phyloP scores from a whole-genome alignment of 2,329 filamentous ascomycete species.

The Colletotrichum spinosum region DNA sequence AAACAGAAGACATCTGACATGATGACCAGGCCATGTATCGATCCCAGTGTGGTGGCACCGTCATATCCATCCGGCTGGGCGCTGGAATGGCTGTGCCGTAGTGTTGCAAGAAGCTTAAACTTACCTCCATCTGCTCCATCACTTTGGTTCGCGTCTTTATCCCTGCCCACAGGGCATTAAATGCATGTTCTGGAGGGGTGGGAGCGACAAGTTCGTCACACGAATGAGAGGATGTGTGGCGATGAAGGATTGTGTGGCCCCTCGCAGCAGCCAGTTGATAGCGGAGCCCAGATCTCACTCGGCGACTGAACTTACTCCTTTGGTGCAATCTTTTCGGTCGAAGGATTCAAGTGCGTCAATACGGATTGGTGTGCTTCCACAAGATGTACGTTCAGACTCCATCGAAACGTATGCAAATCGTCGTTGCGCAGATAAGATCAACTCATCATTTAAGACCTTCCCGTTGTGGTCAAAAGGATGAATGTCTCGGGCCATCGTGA shows the following conservation, averaged over 20 bases:
- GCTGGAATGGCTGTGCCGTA: background rate
- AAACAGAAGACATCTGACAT: no score
- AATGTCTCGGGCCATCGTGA: background rate
- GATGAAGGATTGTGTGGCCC: background rate
- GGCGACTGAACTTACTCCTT: background rate
- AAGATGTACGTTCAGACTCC: background rate
- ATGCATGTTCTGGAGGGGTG: slow-evolving; percentile 4
- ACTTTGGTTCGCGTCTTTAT: background rate
- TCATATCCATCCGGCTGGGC: background rate
- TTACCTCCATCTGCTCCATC: background rate
- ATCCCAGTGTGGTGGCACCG: background rate
- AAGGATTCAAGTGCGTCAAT: slow-evolving; percentile 5
- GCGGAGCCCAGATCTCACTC: background rate
- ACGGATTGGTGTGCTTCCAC: background rate
- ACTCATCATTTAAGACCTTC: slow-evolving; percentile 22
- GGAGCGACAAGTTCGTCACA: background rate
- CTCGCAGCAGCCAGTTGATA: background rate
- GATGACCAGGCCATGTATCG: background rate
- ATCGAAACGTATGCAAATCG: background rate
- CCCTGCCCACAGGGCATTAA: background rate
- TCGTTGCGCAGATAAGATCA: slow-evolving; percentile 8
- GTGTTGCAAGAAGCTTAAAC: background rate
- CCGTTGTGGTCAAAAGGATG: slow-evolving; percentile 17
- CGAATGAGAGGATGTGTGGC: background rate
- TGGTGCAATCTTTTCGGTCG: background rate